Conservation (phyloP, 2,329 filamentous ascomycete species). For the Fusarium ramigenum region DNA sequence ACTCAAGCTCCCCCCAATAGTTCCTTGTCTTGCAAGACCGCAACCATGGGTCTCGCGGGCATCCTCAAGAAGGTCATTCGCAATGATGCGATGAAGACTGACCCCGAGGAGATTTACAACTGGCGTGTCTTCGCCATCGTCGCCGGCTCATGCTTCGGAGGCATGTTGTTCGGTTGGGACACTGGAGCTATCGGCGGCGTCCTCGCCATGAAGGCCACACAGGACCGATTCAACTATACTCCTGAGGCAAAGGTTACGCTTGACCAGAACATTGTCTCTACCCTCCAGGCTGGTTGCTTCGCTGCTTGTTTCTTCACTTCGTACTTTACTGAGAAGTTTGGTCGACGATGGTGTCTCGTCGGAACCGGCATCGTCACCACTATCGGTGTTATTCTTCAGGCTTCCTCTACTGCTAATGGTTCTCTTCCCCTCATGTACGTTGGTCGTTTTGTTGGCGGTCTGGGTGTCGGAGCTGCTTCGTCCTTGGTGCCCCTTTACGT, state of each 20-base stretch:
- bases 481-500: slow-evolving; percentile 57
- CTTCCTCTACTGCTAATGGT: slow-evolving; percentile 62
- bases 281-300: slow-evolving; percentile 75
- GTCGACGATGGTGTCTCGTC: slow-evolving; percentile 65
- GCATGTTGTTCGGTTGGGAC: slow-evolving; percentile 61
- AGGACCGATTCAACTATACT: slow-evolving; percentile 53
- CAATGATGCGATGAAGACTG: slow-evolving; percentile 76
- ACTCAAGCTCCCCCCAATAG: not conserved
- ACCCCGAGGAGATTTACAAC: slow-evolving; percentile 74
- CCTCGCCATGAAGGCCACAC: slow-evolving; percentile 67
- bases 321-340: slow-evolving; percentile 63
- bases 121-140: slow-evolving; percentile 74
- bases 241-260: slow-evolving; percentile 58
- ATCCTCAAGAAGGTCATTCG: slow-evolving; percentile 67
- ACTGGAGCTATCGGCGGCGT: slow-evolving; percentile 76
- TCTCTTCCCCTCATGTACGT: slow-evolving; percentile 71
- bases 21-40: slow-evolving; percentile 4
- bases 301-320: slow-evolving; percentile 67
- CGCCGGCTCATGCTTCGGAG: slow-evolving; percentile 74
- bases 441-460: slow-evolving; percentile 64
- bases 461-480: slow-evolving; percentile 61
- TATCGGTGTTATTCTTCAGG: slow-evolving; percentile 71
- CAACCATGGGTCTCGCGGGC: slow-evolving; percentile 51
- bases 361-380: slow-evolving; percentile 65
- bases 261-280: slow-evolving; percentile 75